Evolutionary conservation across 2,329 filamentous ascomycete species (phyloP), one percentile per base, ranked within the genome.

Genomic region (Calonectria pseudoturangicola): DNA sequence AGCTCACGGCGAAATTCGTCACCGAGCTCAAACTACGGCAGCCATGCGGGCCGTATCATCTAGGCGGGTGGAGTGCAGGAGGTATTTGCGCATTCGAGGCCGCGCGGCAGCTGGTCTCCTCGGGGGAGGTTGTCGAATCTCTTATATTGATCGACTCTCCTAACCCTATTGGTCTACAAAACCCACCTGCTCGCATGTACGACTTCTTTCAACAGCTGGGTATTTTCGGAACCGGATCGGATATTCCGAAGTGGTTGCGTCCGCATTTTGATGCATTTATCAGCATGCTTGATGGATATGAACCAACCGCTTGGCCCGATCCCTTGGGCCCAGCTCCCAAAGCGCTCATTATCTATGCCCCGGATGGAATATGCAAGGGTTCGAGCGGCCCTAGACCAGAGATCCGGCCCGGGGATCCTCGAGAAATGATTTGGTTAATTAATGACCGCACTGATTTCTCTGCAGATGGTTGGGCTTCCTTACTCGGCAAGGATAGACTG

Each of bases 41-140:
- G 83, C 91, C 93, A 3, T 79, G 86, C 27, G 93, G 93, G 0
- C 92, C 92, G 0, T 94, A 94, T 83, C 88, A 89, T 64, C 83
- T 95, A 1, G 89, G 91, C 18, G 94, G 94, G 28, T 95, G 93
- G 93, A 94, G 91, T n/a, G 93, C 93, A 1, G 94, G 93, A 30
- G 93, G 93, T 43, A 92, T 94, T 60, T 92, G 92, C 72, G 92
- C 93, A 50, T 94, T 90, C 78, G 91, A 93, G 76, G 91, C 92
- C 12, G 89, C 91, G 18, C 88, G 89, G 67, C 89, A 92, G 74
- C 86, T 94, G 18, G 87, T 87, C 71, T 87, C 88, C 73, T 87
- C 86, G 3, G 89, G 89, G 18, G 89, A 93, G 54, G 80, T 80
- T 21, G 91, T 93, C 4, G 88, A 90, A 6, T 85, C 89, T 65